These are phyloP conservation scores for Wickerhamomyces sp. DNA, from an alignment of 1,139 yeast genomes.

Conservation along the genomic window DNA sequence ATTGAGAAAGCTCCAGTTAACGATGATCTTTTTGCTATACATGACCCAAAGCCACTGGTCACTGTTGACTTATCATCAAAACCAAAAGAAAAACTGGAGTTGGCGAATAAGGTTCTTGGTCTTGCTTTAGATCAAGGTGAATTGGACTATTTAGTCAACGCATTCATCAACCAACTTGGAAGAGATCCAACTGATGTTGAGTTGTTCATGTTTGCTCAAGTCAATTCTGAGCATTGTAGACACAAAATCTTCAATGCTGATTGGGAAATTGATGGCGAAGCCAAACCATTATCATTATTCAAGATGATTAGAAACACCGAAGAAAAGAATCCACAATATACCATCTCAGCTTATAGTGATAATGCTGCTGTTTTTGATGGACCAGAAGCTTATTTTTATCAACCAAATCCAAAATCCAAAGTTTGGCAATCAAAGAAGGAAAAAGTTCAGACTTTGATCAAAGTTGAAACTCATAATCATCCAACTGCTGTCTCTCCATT, in stretches of 20 bases:
- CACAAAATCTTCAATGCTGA: constrained; percentile 98
- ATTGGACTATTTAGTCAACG: constrained; percentile 77
- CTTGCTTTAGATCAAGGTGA: constrained; percentile 92
- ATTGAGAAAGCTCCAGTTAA: constrained; percentile 55
- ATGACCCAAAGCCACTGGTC: constrained; percentile 81
- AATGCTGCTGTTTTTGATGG: constrained; percentile 91
- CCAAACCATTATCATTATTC: constrained; percentile 73
- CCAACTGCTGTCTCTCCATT: constrained; percentile 99
- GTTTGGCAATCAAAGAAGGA: constrained; percentile 75
- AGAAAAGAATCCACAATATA: constrained; percentile 68
- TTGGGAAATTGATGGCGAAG: constrained; percentile 89
- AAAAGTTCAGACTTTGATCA: constrained; percentile 80
- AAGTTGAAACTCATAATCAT: constrained; percentile 98
- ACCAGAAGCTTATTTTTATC: constrained; percentile 62
- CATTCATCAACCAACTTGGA: constrained; percentile 68
- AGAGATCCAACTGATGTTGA: constrained; percentile 98
- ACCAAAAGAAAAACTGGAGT: constrained; percentile 57
- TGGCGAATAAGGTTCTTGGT: constrained; percentile 81
- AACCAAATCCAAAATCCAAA: constrained; percentile 71
- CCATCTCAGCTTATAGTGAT: constrained; percentile 93
- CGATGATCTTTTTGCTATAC: constrained; percentile 72
- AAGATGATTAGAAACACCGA: constrained; percentile 97
- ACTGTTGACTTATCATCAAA: constrained; percentile 55
- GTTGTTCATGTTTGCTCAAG: constrained; percentile 98
- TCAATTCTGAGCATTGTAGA: constrained; percentile 98